phyloP scores from a whole-genome alignment of 139 green algal species.

The Tetraselmis chui region DNA sequence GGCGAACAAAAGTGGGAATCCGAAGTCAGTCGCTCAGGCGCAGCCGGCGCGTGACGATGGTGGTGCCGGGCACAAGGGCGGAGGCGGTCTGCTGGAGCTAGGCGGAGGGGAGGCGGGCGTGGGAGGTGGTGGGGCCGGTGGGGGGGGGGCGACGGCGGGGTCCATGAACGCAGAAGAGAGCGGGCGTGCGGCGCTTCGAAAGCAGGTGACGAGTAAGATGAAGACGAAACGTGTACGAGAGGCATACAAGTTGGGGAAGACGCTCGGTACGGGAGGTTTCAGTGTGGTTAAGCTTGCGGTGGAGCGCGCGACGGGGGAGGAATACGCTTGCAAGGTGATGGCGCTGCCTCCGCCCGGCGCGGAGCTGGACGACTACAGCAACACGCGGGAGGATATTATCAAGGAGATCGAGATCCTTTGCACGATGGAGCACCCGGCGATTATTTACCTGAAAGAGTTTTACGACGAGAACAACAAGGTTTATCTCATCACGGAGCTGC shows the following conservation, averaged over 20 bases:
- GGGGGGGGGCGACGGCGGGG: too few species aligned
- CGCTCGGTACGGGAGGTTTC: not conserved
- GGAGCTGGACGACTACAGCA: not conserved
- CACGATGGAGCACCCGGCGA: conserved; percentile 4
- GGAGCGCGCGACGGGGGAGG: not conserved
- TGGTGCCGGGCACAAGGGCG: too few species aligned
- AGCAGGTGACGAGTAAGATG: not conserved
- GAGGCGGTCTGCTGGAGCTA: too few species aligned
- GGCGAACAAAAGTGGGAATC: too few species aligned
- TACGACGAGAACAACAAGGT: conserved; percentile 14
- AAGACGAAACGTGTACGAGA: not conserved
- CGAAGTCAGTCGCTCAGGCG: too few species aligned
- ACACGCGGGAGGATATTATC: conserved; percentile 13
- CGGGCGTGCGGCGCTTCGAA: not conserved
- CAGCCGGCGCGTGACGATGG: too few species aligned
- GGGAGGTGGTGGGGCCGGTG: too few species aligned
- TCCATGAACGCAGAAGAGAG: too few species aligned
- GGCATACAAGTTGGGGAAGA: not conserved
- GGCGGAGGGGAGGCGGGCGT: too few species aligned
- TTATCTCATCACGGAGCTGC: conserved; percentile 16
- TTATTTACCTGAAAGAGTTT: conserved; percentile 13
- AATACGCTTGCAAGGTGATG: not conserved
- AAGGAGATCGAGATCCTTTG: conserved; percentile 19
- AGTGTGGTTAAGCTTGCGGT: not conserved
- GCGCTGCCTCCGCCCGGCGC: not conserved